Base-by-base conservation (phyloP, 345 rosid genomes). In the Citrus inodora region DNA sequence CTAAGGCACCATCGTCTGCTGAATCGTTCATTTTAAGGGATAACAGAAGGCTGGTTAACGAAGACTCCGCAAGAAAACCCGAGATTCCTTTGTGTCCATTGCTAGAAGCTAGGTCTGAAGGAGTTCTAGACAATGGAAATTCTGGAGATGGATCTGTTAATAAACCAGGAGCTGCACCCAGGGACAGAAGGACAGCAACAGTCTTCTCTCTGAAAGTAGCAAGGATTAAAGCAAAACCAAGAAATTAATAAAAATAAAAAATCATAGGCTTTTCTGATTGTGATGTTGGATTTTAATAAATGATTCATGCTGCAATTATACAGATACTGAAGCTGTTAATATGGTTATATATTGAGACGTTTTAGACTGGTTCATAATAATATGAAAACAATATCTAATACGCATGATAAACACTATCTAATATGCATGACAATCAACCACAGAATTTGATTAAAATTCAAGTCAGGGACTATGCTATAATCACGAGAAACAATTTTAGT, bases 61-160 rank as follows among this genome's bases (percentile, higher is more conserved):
- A 87, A 63, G 94, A 91, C 89, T 95, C 98, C 10, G 97, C 98
- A 67, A 95, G 97, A 73, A 88, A 95, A 53, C 98, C 98, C 21
- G 98, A 93, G 25, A 93, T 95, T 67, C 98, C 98, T 84, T 94
- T 93, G 79, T 95, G 93, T 74, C 97, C 97, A 69, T 92, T 88
- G 80, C 64, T 84, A 56, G 97, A 95, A 81, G 98, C 98, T 87
- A 95, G 87, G 81, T 95, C 98, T 7, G 98, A 97, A 72, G 98
- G 91, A 32, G 94, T 86, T 89, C 90, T 91, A 62, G 94, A 90
- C 79, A 84, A 73, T 46, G 95, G 98, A 87, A 81, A 87, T 79
- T 93, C 97, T 14, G 93, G 97, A 78, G 97, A 85, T 73, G 98
- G 98, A 81, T 93, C 98, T 1, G 98, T 87, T 76, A 83, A 61